Evolutionary conservation across 257 asterid genomes (phyloP), one percentile per base, ranked within the genome.

Genomic region (Nicotiana attenuata): DNA sequence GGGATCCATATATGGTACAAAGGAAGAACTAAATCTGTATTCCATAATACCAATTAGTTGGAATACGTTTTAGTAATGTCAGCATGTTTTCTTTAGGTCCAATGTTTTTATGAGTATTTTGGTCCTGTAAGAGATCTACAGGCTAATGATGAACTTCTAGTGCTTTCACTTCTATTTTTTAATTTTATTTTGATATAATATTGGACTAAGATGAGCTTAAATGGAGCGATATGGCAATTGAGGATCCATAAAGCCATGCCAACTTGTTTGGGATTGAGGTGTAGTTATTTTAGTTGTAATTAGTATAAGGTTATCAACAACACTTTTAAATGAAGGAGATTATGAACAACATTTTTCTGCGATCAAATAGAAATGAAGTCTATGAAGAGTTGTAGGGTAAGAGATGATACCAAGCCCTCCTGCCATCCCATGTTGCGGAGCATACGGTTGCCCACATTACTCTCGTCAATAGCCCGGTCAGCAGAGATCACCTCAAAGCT

Each of bases 351-450:
- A 73, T 22, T 45, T 53, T 73, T 33, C 22, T 16, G 68, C 60
- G 47, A 73, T 63, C 31, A 76, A 79, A 60, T 76, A 65, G 35
- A 73, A 45, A 47, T 24, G 63, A 73, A 73, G 79, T 24, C 41
- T 73, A 1, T 22, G 41, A 52, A 80, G 53, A 88, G 83, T 85
- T 79, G 69, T 68, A 89, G 87, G 90, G 91, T 84, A 55, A 90
- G 95, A 89, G 88, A 88, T 79, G 93, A 93, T 96, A 96, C 99
- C 99, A 87, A 93, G 96, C 99, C 99, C 88, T 96, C 99, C 20
- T 90, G 94, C 99, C 98, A 96, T 84, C 99, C 99, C 99, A 96
- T 96, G 97, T 71, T 96, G 79, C 99, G 96, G 57, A 96, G 98
- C 97, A 96, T 96, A 82, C 98, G 93, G 82, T 96, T 96, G 80